Evolutionary conservation across 2,329 filamentous ascomycete species (phyloP), one percentile per base, ranked within the genome.

Genomic region (Diaporthe amygdali): DNA sequence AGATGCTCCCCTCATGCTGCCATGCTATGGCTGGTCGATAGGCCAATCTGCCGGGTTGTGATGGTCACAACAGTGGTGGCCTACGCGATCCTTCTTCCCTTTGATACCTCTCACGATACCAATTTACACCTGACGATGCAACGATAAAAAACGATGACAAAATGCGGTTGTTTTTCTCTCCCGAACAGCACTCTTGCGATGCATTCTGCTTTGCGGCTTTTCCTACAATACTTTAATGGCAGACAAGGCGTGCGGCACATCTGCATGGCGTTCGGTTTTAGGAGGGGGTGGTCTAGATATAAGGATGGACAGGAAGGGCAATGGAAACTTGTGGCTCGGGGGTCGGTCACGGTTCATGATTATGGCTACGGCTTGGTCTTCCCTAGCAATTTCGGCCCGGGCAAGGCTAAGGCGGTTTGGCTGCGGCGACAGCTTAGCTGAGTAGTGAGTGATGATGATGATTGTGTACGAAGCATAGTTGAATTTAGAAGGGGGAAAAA

Each of bases 381-480:
- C 56, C 55, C 27, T 32, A 55, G 41, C 46, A 44, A 46, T 17
- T 32, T 56, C 17, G 68, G 55, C 49, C 44, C 66, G n/a, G 22
- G 47, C 22, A 37, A 59, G 25, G 20, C 46, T 32, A 5, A 46
- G 41, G 44, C 34, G 20, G 61, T 46, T 52, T 30, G 15, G 70
- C 63, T 54, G 54, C 46, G 30, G 49, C 22, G 51, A 64, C 22
- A n/a, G 70, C 66, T 59, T 44, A 34, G 20, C 47, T n/a, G 37
- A 41, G 44, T 20, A 49, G 55, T 30, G 37, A 41, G 47, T 46
- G 59, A 61, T 49, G 41, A 61, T 55, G 54, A 72, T 46, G 52
- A 56, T 63, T 64, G 68, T 72, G 71, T 72, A 72, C 32, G 68
- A 64, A 71, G 63, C 67, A 72, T 68, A 72, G 34, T 68, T 72